phyloP scores from a whole-genome alignment of 208 protist genomes.

The Trypanosoma platydactyli region DNA sequence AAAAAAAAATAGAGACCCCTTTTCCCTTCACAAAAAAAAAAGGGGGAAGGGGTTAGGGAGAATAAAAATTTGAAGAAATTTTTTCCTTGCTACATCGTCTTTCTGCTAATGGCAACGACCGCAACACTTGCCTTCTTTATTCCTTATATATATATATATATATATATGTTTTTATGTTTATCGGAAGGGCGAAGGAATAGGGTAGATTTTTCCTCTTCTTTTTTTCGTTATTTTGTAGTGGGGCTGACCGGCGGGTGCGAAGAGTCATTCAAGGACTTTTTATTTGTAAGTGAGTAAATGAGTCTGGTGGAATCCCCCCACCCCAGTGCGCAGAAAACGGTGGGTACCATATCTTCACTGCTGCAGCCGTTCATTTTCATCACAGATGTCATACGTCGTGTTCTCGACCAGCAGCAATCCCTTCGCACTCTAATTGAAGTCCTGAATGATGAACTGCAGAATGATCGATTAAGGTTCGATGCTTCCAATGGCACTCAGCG shows the following conservation, averaged over 20 bases:
- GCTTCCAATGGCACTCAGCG: constrained; percentile 2
- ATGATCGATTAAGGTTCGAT: not conserved
- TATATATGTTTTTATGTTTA: not conserved
- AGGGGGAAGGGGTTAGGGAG: no score
- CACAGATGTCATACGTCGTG: not conserved
- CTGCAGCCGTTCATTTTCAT: not conserved
- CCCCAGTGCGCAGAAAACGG: not conserved
- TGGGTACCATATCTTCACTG: constrained; percentile 2
- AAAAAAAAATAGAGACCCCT: no score
- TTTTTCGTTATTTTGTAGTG: no score
- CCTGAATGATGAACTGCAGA: constrained; percentile 3
- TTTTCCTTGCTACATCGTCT: no score
- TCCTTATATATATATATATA: not conserved
- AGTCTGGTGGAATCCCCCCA: not conserved
- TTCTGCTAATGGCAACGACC: no score
- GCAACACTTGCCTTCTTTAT: constrained; percentile 8
- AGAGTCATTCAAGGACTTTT: no score
- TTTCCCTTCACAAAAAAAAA: no score
- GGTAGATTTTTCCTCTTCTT: not conserved
- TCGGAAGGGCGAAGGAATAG: not conserved
- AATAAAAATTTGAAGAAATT: no score
- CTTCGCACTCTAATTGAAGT: constrained; percentile 8
- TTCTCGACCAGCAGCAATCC: constrained; percentile 5
- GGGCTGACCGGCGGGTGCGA: no score
- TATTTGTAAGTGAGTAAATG: no score